phyloP scores from a whole-genome alignment of 257 asterid genomes.

The Haberlea rhodopensis region DNA sequence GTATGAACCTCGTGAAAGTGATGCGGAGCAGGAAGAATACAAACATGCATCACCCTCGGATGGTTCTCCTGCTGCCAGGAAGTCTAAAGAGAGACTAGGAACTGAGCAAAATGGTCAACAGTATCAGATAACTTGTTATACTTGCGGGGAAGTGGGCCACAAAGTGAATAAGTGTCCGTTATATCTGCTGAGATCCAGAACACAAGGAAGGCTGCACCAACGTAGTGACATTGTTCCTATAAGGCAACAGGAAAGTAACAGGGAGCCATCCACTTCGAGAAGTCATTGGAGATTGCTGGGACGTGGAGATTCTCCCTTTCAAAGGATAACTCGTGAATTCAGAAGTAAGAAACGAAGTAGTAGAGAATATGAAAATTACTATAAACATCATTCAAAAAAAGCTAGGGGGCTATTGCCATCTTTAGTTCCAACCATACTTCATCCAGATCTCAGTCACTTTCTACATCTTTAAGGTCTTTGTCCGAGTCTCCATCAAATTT shows the following conservation, averaged over 20 bases:
- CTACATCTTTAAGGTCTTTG: constrained; percentile 21
- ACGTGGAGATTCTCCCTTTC: constrained; percentile 29
- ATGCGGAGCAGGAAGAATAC: constrained; percentile 35
- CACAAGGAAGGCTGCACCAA: constrained; percentile 18
- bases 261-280: constrained; percentile 27
- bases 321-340: constrained; percentile 23
- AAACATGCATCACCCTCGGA: constrained; percentile 17
- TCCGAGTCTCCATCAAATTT: constrained; percentile 24
- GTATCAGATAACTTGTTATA: constrained; percentile 28
- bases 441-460: constrained; percentile 37
- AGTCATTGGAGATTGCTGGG: constrained; percentile 22
- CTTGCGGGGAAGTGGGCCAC: constrained; percentile 41
- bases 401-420: constrained; percentile 38
- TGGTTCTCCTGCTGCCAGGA: constrained; percentile 21
- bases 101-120: constrained; percentile 21
- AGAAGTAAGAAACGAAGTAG: constrained; percentile 34
- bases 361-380: constrained; percentile 28
- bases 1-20: constrained; percentile 45
- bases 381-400: constrained; percentile 30
- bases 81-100: constrained; percentile 30
- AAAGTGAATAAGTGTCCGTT: constrained; percentile 30
- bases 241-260: constrained; percentile 23
- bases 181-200: constrained; percentile 28
- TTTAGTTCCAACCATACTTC: constrained; percentile 33
- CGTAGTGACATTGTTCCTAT: constrained; percentile 22